Conservation (phyloP, 225 moss, liverwort and hornwort species). For the Bryoerythrophyllum caledonicum region DNA sequence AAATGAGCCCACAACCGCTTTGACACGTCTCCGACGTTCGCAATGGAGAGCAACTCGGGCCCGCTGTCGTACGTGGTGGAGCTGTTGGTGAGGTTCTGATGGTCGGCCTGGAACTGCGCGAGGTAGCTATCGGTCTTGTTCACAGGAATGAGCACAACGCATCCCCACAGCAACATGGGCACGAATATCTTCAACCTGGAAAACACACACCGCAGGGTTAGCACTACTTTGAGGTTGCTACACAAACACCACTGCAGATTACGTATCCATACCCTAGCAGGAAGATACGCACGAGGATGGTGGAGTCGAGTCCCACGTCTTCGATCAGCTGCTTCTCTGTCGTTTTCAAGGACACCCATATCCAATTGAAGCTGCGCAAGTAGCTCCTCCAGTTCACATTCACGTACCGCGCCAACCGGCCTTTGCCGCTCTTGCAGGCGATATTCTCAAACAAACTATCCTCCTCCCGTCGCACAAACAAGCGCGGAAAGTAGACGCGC, state of each 20-base stretch:
- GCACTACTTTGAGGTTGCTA: no score
- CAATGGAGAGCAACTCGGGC: conserved; percentile 72
- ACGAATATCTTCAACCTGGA: conserved; percentile 82
- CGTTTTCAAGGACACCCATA: conserved; percentile 55
- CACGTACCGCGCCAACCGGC: conserved; percentile 50
- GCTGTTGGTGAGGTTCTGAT: conserved; percentile 23
- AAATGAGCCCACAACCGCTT: conserved; percentile 85
- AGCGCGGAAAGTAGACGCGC: conserved; percentile 77
- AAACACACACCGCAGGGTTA: background rate
- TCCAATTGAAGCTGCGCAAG: conserved; percentile 68
- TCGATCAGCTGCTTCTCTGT: conserved; percentile 65
- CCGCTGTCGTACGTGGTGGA: background rate
- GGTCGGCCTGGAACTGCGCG: background rate
- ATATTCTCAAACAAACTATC: conserved; percentile 28
- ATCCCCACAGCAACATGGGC: conserved; percentile 71
- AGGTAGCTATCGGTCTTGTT: conserved; percentile 67
- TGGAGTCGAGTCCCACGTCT: conserved; percentile 80
- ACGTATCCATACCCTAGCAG: conserved; percentile 58
- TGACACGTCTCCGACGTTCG: conserved; percentile 59
- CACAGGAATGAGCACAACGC: conserved; percentile 65
- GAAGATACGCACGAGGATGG: conserved; percentile 68
- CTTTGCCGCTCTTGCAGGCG: conserved; percentile 12
- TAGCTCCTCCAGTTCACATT: conserved; percentile 72
- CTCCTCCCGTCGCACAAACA: conserved; percentile 44
- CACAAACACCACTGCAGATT: no score